Conservation (phyloP, 306 rosid genomes). For the Neltuma alba region DNA sequence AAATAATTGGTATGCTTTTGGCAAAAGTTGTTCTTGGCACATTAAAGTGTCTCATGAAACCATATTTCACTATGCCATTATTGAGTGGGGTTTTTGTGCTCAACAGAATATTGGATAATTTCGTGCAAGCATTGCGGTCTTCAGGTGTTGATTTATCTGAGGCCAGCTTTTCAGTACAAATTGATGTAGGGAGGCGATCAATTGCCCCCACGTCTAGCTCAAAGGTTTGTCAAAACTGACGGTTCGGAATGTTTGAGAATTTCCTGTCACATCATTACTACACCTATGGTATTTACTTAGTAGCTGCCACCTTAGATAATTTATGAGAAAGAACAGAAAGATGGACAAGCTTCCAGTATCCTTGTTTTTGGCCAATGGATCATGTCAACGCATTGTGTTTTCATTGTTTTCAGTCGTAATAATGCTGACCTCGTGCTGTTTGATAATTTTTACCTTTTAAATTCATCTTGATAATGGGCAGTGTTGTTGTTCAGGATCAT, state of each 20-base stretch:
- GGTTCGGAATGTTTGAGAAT: background rate
- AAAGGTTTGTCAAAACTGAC: constrained; percentile 58
- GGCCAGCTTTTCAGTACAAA: constrained; percentile 75
- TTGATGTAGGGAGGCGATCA: constrained; percentile 69
- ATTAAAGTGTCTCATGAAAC: background rate
- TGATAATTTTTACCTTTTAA: background rate
- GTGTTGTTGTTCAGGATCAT: constrained; percentile 53
- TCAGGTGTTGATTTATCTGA: constrained; percentile 87
- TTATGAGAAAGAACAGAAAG: background rate
- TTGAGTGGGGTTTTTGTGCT: constrained; percentile 40
- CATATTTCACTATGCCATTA: constrained; percentile 16
- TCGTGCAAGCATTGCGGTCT: constrained; percentile 72
- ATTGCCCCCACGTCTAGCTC: constrained; percentile 52
- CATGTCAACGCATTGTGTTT: background rate
- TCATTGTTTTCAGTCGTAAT: background rate
- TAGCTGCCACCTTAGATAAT: background rate
- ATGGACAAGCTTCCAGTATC: background rate
- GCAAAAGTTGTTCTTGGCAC: constrained; percentile 1
- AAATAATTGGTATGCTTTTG: constrained; percentile 10
- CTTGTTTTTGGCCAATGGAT: background rate
- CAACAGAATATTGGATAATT: constrained; percentile 71
- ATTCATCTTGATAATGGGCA: background rate
- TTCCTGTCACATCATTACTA: background rate
- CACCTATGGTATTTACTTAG: background rate
- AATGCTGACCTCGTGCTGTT: background rate